Evolutionary conservation across 306 rosid species (phyloP), one percentile per base, ranked within the genome.

Genomic region (Spatholobus suberectus): DNA sequence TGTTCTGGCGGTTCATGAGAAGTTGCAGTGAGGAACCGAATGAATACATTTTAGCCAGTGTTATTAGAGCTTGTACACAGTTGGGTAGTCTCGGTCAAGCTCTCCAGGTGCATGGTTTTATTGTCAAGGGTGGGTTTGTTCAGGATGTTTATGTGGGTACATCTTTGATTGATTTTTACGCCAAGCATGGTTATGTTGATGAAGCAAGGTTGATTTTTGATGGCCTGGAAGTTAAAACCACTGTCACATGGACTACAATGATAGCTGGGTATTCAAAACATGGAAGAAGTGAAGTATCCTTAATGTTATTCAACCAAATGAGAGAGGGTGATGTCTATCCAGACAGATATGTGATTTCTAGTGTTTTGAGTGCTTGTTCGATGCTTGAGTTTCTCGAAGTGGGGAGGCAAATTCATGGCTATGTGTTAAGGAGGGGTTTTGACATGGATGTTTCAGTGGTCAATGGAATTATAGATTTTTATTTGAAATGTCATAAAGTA

Each of bases 351-450:
- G 93, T 95, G 18, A 70, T 93, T 40, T 95, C 95, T 7, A 93
- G 93, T 89, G 91, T 93, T 81, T 88, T 95, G 84, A 88, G 83
- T 81, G 97, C 95, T 11, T 95, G 98, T 77, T 93, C 94, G 5
- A 83, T 81, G 68, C 91, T 89, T 14, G 84, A 88, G 87, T 89
- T 84, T 88, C 83, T 89, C 54, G 86, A 89, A 84, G 93, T 91
- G 4, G 98, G 97, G 52, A 93, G 78, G 89, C 97, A 93, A 89
- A 87, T 95, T 67, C 98, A 95, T 90, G 91, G 92, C 62, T 85
- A 86, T 86, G 85, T 87, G 51, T 75, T 88, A 81, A 91, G 97
- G 86, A 89, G 84, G 73, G 93, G 84, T 58, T 67, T 84, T 12
- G 92, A 82, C 76, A 84, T 87, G 91, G 98, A 95, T 89, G 77